Evolutionary conservation across 2,329 filamentous ascomycete species (phyloP).

Genomic region (Colletotrichum lini): DNA sequence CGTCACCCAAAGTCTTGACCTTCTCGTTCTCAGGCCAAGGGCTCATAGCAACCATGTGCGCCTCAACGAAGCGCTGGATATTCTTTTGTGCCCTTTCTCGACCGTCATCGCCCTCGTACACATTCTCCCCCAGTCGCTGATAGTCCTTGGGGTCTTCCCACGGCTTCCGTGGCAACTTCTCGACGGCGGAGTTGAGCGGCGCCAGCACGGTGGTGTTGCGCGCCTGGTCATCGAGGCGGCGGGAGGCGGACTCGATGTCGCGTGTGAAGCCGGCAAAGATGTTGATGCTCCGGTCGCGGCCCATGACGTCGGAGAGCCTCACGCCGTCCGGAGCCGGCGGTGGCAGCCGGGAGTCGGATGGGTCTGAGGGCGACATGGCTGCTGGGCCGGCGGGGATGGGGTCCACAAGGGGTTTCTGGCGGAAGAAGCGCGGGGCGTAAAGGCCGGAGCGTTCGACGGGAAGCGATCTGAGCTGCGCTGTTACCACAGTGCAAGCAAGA

Average conservation of each 20-base stretch:
- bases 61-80: conserved; percentile 84
- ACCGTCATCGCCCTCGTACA: conserved; percentile 83
- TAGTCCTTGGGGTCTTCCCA: conserved; percentile 88
- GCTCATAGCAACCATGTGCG: conserved; percentile 81
- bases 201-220: conserved; percentile 89
- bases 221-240: conserved; percentile 75
- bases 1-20: conserved; percentile 75
- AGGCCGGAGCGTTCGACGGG: conserved; percentile 36
- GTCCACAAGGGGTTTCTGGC: conserved; percentile 41
- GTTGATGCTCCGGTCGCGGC: conserved; percentile 82
- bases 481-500: conserved; percentile 31
- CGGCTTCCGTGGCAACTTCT: conserved; percentile 84
- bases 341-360: conserved; percentile 47
- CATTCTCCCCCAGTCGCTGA: conserved; percentile 73
- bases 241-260: conserved; percentile 78
- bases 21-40: conserved; percentile 82
- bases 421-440: conserved; percentile 31
- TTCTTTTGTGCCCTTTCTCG: conserved; percentile 84
- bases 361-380: conserved; percentile 46
- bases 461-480: conserved; percentile 31
- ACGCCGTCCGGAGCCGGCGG: conserved; percentile 63
- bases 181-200: conserved; percentile 87
- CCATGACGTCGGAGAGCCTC: conserved; percentile 87
- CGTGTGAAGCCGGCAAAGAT: conserved; percentile 88
- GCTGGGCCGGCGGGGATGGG: conserved; percentile 44